A percentile compares a stretch with the other conserved stretches of the same genome.
Conservation (phyloP, 768 basidiomycete genomes). For the Favolaschia claudopus region DNA sequence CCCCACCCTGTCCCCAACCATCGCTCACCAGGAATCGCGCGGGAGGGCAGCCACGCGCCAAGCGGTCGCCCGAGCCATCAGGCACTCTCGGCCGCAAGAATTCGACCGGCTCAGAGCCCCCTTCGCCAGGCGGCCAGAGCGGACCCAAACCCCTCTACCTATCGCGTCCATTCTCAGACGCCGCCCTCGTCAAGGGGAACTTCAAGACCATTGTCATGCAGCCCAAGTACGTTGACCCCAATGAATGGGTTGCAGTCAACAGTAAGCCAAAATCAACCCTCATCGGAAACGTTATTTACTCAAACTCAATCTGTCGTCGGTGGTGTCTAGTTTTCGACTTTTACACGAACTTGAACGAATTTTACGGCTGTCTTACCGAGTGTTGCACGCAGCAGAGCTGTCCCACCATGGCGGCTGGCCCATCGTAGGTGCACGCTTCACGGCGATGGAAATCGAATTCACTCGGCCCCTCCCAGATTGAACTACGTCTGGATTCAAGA, state of each 20-base stretch:
- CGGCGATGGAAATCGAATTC: neutral
- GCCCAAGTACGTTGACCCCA: slow-evolving; percentile 94
- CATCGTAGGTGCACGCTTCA: slow-evolving; percentile 61
- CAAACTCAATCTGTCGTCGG: neutral
- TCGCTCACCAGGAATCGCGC: slow-evolving; percentile 20
- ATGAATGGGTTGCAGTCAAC: slow-evolving; percentile 97
- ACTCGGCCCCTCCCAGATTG: slow-evolving; percentile 56
- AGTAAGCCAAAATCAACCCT: slow-evolving; percentile 69
- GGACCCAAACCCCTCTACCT: slow-evolving; percentile 80
- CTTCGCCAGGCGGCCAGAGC: slow-evolving; percentile 42
- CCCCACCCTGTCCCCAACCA: neutral
- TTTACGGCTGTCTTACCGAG: slow-evolving; percentile 94
- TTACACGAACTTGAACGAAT: slow-evolving; percentile 96
- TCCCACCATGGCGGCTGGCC: slow-evolving; percentile 91
- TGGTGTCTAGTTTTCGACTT: slow-evolving; percentile 93
- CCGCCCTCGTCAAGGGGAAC: slow-evolving; percentile 95
- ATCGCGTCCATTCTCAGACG: slow-evolving; percentile 93
- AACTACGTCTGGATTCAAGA: slow-evolving; percentile 96
- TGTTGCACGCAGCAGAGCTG: slow-evolving; percentile 91
- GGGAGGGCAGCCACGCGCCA: slow-evolving; percentile 40
- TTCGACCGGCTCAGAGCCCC: slow-evolving; percentile 45
- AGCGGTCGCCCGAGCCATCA: slow-evolving; percentile 46
- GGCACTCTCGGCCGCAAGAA: slow-evolving; percentile 38
- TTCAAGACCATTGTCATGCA: slow-evolving; percentile 98
- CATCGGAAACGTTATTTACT: neutral